Percentiles rank a stretch among this genome's conserved stretches.
phyloP scores from a whole-genome alignment of 345 rosid genomes.

The Bruguiera parviflora region DNA sequence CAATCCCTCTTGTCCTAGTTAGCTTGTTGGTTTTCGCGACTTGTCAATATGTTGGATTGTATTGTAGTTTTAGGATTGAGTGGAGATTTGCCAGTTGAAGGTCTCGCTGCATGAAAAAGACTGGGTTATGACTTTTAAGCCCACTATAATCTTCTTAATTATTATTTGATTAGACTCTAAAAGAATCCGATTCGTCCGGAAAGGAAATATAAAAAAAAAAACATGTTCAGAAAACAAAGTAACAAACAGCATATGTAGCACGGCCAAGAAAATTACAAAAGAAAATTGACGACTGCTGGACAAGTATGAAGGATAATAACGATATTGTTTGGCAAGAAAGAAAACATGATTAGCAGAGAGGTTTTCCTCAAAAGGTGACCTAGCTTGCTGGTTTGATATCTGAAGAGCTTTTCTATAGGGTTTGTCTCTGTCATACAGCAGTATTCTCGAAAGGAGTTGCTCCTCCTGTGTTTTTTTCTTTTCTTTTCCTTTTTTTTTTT shows the following conservation, averaged over 20 bases:
- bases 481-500: too few relatives aligned
- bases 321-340: background rate
- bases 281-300: background rate
- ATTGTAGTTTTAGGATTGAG: too few relatives aligned
- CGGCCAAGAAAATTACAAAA: background rate
- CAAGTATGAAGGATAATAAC: background rate
- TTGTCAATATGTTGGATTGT: background rate
- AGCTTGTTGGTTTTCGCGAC: background rate
- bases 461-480: background rate
- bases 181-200: slow-evolving; percentile 8
- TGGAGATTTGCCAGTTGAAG: too few relatives aligned
- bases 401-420: slow-evolving; percentile 18
- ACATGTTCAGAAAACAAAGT: slow-evolving; percentile 1
- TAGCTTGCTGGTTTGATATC: background rate
- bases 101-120: too few relatives aligned
- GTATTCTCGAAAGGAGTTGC: slow-evolving; percentile 24
- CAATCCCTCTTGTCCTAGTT: background rate
- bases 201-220: background rate
- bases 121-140: too few relatives aligned
- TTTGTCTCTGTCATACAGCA: slow-evolving; percentile 19
- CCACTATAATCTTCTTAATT: too few relatives aligned
- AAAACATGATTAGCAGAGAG: background rate
- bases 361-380: too few relatives aligned
- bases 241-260: background rate
- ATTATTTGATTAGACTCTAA: background rate